Evolutionary conservation across 169 alveolate species (phyloP).

Genomic region (Eimeria zaria): DNA sequence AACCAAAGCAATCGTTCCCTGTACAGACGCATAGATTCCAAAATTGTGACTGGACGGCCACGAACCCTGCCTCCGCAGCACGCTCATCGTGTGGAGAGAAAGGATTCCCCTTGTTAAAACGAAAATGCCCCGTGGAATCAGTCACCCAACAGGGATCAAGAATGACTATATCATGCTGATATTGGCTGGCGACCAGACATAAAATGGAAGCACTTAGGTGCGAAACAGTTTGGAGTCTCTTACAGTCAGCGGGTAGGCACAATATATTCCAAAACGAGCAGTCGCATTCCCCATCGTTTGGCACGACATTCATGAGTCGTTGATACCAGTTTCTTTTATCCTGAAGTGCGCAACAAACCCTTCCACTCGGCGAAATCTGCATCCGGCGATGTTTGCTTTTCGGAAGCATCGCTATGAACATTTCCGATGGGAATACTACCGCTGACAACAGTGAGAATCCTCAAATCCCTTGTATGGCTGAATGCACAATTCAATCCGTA

Average conservation of each 20-base stretch:
- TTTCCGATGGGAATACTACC: neutral
- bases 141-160: neutral
- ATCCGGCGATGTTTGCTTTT: neutral
- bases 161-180: neutral
- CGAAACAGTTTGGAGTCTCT: neutral
- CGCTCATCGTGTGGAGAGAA: neutral
- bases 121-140: neutral
- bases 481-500: neutral
- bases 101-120: neutral
- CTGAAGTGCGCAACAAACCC: conserved; percentile 29
- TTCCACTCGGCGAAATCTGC: neutral
- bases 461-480: neutral
- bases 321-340: conserved; percentile 67
- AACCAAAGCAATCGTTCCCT: conserved; percentile 74
- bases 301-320: conserved; percentile 64
- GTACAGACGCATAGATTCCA: neutral
- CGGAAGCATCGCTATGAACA: neutral
- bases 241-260: conserved; percentile 74
- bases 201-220: neutral
- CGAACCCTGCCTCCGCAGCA: neutral
- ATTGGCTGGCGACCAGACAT: neutral
- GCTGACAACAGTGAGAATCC: neutral
- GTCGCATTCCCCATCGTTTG: conserved; percentile 71
- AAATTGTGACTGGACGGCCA: neutral
- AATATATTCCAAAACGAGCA: conserved; percentile 63